Percentiles rank a stretch among this genome's conserved stretches.
Evolutionary conservation across 306 rosid species (phyloP).

Genomic region (Lotus japonicus): DNA sequence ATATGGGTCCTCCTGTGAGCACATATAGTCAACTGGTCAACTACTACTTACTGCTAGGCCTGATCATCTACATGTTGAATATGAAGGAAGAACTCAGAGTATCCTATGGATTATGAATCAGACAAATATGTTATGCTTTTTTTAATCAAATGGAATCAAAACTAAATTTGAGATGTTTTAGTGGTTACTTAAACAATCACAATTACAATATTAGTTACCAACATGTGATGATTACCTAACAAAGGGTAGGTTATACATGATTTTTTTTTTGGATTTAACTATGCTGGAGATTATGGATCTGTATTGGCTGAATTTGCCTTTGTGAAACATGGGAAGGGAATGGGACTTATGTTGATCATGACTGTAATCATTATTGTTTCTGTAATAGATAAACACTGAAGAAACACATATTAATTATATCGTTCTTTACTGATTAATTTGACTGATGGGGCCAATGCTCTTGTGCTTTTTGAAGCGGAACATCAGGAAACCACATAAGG

Average conservation of each 20-base stretch:
- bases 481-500: background rate
- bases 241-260: background rate
- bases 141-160: background rate
- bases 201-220: background rate
- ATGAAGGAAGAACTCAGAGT: conserved; percentile 37
- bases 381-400: background rate
- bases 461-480: background rate
- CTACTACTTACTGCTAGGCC: conserved; percentile 6
- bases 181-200: background rate
- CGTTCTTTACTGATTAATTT: conserved; percentile 6
- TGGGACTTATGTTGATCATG: conserved; percentile 4
- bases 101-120: conserved; percentile 37
- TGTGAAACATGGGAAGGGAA: background rate
- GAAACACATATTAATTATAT: background rate
- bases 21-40: background rate
- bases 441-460: conserved; percentile 4
- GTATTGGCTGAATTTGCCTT: background rate
- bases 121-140: background rate
- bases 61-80: conserved; percentile 15
- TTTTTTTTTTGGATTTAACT: background rate
- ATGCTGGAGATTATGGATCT: background rate
- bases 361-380: conserved; percentile 16
- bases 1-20: conserved; percentile 22
- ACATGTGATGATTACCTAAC: background rate
- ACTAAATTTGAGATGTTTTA: background rate